These are phyloP conservation scores for Hypoxylon sp. DNA, from an alignment of 2,329 filamentous ascomycete genomes.

Conservation along the genomic window DNA sequence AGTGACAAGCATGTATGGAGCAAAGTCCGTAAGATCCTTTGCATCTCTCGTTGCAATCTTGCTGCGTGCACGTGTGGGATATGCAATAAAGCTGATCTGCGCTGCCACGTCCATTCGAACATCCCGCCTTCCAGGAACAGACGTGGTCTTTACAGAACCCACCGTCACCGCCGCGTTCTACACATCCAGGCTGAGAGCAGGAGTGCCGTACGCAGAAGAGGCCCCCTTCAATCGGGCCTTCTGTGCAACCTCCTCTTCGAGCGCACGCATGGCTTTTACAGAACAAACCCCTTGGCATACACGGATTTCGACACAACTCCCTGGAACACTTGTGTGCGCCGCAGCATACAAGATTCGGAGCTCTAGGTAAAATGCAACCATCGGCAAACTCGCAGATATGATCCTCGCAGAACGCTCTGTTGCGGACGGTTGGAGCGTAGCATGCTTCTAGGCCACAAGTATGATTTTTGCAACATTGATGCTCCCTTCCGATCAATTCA, in stretches of 20 bases:
- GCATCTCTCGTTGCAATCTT: constrained; percentile 24
- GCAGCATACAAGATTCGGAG: constrained; percentile 25
- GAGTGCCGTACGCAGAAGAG: constrained; percentile 32
- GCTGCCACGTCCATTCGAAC: constrained; percentile 27
- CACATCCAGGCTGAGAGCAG: constrained; percentile 22
- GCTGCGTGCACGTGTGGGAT: constrained; percentile 32
- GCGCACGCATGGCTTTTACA: constrained; percentile 33
- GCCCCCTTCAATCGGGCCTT: constrained; percentile 25
- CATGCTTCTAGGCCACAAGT: constrained; percentile 33
- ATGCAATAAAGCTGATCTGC: constrained; percentile 36
- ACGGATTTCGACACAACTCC: constrained; percentile 22
- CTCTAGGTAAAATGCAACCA: constrained; percentile 25
- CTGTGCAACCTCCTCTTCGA: constrained; percentile 26
- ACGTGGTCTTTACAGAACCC: constrained; percentile 38
- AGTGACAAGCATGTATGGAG: constrained; percentile 36
- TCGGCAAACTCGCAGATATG: constrained; percentile 35
- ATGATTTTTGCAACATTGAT: constrained; percentile 35
- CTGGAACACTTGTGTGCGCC: constrained; percentile 25
- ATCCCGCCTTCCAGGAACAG: constrained; percentile 35
- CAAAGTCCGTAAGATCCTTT: constrained; percentile 35
- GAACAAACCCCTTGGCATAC: constrained; percentile 27
- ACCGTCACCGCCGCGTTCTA: constrained; percentile 21
- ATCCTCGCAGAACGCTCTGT: constrained; percentile 33
- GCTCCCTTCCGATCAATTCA: constrained; percentile 21
- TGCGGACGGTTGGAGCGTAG: constrained; percentile 19